Conservation (phyloP, 495 filamentous ascomycete genomes). For the Aspergillus affinis region DNA sequence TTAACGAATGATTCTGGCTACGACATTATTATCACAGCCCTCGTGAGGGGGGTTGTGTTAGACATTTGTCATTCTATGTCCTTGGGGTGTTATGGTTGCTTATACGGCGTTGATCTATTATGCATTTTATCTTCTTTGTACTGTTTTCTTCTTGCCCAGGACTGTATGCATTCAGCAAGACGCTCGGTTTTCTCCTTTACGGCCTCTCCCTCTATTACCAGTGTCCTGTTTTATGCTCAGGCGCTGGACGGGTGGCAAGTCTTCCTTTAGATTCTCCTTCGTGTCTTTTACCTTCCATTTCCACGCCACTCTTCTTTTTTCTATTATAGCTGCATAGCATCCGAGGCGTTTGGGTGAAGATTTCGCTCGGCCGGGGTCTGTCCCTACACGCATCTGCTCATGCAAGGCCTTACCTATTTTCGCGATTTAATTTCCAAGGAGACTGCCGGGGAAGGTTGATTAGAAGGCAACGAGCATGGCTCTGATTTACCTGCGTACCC, state of each 20-base stretch:
- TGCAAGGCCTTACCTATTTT: background rate
- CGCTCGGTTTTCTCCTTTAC: background rate
- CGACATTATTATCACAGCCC: constrained; percentile 3
- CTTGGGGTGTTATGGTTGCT: background rate
- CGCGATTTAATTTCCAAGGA: background rate
- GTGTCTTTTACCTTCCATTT: constrained; percentile 3
- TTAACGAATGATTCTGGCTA: constrained; percentile 9
- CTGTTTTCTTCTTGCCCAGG: background rate
- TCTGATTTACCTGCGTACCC: background rate
- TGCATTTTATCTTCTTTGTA: constrained; percentile 1
- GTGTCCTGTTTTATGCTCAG: background rate
- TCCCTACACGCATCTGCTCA: background rate
- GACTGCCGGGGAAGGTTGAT: background rate
- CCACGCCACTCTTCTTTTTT: background rate
- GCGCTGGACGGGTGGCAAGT: background rate
- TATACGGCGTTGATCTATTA: background rate
- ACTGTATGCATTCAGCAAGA: background rate
- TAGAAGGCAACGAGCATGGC: background rate
- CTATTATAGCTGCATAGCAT: constrained; percentile 7
- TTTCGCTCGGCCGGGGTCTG: background rate
- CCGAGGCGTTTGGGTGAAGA: constrained; percentile 5
- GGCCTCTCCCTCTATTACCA: constrained; percentile 3
- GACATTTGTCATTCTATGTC: constrained; percentile 1
- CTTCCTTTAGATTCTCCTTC: constrained; percentile 1
- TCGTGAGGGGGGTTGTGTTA: background rate